Evolutionary conservation across 139 green algal genomes (phyloP), one percentile per base, ranked within the genome.

Genomic region (Nannochloris sp.): DNA sequence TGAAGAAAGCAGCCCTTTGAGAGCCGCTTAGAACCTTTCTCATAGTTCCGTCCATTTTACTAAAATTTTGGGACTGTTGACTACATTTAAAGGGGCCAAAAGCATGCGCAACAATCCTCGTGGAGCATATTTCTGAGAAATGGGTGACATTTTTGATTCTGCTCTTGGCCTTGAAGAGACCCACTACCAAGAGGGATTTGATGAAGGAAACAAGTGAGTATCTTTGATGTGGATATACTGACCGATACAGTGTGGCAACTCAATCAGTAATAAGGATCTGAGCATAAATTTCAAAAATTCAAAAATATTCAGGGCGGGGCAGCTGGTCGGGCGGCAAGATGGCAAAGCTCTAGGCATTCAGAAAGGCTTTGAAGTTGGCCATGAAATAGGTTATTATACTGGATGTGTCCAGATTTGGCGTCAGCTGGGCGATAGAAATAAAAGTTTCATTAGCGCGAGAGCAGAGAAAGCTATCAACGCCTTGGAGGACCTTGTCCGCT

Each of bases 371-470:
- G 79, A 92, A 37, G 80, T 92, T 29, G 85, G 78, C 10, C 47
- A 85, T 19, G 86, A 92, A 61, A 69, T 92, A 6, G 86, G 83
- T n/a, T 83, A 85, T 30, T 92, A 92, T 51, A 62, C 64, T 37
- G 84, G 82, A 4, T 80, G 60, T 68, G 67, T 79, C 23, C 51
- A 74, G 25, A 61, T 75, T 4, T 87, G 80, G 80, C 60, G 79
- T 6, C 48, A 19, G 42, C 12, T n/a, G 32, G 37, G 67, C 45
- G 23, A 60, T 4, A 45, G 13, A 10, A 47, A 1, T 19, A 24
- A 13, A 6, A 47, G 38, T 30, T 48, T 33, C 19, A 35, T 86
- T 4, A 44, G 69, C 2, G 44, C 60, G 8, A 65, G 76, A 2
- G 66, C 68, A 25, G 77, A 84, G 33, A 69, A 68, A 13, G 67